These are phyloP conservation scores for Collariella sp. DNA, from an alignment of 495 filamentous ascomycete genomes.

Conservation along the genomic window DNA sequence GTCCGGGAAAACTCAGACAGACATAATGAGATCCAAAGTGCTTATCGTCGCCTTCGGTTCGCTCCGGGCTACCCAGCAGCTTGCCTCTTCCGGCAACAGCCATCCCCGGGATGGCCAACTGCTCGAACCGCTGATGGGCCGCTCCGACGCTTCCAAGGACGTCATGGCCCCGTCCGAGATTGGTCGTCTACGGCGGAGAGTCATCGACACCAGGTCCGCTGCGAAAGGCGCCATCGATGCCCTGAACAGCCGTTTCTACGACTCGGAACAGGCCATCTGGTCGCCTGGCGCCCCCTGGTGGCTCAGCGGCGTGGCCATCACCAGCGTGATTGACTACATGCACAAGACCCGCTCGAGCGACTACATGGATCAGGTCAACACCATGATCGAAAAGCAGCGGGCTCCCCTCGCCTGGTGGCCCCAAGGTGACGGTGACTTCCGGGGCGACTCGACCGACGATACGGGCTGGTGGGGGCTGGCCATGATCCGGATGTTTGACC, in stretches of 20 bases:
- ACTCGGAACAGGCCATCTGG: constrained; percentile 30
- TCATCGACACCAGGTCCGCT: constrained; percentile 7
- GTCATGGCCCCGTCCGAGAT: neutral
- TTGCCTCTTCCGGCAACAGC: neutral
- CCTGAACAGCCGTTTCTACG: constrained; percentile 32
- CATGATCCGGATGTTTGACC: constrained; percentile 54
- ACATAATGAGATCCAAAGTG: neutral
- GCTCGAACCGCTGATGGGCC: neutral
- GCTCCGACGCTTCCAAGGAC: neutral
- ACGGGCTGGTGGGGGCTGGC: constrained; percentile 63
- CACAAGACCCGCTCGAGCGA: constrained; percentile 22
- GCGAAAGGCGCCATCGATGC: constrained; percentile 29
- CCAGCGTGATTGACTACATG: constrained; percentile 34
- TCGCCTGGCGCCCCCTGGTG: constrained; percentile 31
- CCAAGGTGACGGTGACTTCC: constrained; percentile 35
- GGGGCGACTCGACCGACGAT: constrained; percentile 56
- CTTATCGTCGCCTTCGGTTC: neutral
- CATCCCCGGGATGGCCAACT: neutral
- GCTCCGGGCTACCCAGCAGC: neutral
- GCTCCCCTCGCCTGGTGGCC: constrained; percentile 32
- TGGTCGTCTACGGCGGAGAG: neutral
- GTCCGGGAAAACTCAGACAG: neutral
- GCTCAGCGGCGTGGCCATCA: constrained; percentile 36
- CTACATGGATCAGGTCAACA: constrained; percentile 27
- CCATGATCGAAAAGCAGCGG: constrained; percentile 29